These are phyloP conservation scores for Trichoderma brevicompactum DNA, from an alignment of 2,329 filamentous ascomycete genomes.

Conservation along the genomic window DNA sequence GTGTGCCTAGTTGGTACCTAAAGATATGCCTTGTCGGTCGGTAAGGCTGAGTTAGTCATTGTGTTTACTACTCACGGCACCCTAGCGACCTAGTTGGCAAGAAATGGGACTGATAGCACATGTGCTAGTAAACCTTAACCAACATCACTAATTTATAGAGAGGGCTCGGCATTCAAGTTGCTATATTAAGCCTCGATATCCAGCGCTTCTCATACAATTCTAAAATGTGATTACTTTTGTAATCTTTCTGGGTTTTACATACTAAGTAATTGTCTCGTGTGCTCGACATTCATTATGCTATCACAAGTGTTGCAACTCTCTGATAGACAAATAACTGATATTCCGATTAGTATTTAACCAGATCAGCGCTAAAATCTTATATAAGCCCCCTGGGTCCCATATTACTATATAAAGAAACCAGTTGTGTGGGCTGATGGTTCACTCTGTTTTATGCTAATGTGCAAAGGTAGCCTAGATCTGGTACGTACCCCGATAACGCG, in stretches of 20 bases:
- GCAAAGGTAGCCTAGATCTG: too few relatives aligned
- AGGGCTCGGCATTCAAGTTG: background rate
- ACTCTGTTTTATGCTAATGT: too few relatives aligned
- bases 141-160: background rate
- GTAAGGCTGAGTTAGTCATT: conserved; percentile 11
- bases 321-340: too few relatives aligned
- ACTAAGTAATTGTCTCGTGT: background rate
- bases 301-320: too few relatives aligned
- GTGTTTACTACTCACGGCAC: background rate
- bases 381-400: background rate
- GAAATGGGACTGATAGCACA: background rate
- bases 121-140: background rate
- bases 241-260: background rate
- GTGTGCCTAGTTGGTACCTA: background rate
- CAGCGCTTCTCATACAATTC: too few relatives aligned
- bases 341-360: background rate
- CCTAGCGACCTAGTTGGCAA: background rate
- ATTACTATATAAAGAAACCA: background rate
- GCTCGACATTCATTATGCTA: too few relatives aligned
- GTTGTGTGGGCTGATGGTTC: too few relatives aligned
- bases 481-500: too few relatives aligned
- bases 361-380: conserved; percentile 21
- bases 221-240: background rate
- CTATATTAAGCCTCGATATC: too few relatives aligned
- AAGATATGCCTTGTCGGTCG: background rate